Percentiles rank a stretch among this genome's conserved stretches.
These are phyloP conservation scores for Chrysoporthe deuterocubensis DNA, from an alignment of 2,329 filamentous ascomycete species.

Conservation along the genomic window DNA sequence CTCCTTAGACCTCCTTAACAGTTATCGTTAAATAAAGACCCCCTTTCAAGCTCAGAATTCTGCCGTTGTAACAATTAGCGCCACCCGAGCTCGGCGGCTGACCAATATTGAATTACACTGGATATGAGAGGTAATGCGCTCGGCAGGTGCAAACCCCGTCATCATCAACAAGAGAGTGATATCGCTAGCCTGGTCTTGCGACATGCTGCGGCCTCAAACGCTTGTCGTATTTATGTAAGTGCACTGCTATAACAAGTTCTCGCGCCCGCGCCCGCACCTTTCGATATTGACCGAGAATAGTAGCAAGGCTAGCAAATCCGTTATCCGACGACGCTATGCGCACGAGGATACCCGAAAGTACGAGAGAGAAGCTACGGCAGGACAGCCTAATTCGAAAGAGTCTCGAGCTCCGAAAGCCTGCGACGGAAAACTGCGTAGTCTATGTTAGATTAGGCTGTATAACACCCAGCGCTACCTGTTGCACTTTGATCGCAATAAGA, in stretches of 20 bases:
- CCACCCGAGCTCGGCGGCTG: neutral
- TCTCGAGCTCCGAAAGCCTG: neutral
- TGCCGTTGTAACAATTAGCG: too few species aligned
- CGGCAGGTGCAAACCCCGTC: too few species aligned
- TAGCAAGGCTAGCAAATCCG: neutral
- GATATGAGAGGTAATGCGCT: neutral
- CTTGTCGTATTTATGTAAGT: constrained; percentile 7
- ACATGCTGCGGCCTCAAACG: neutral
- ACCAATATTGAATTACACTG: constrained; percentile 17
- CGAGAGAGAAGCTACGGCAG: neutral
- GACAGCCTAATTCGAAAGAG: constrained; percentile 15
- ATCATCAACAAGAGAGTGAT: neutral
- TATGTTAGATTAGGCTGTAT: constrained; percentile 3
- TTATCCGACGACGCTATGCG: neutral
- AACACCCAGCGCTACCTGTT: neutral
- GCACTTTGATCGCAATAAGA: neutral
- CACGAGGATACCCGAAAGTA: neutral
- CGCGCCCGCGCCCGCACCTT: too few species aligned
- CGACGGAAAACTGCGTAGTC: neutral
- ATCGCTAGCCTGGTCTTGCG: neutral
- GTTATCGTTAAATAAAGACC: too few species aligned
- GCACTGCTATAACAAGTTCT: neutral
- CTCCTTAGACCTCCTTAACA: too few species aligned
- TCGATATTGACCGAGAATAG: neutral
- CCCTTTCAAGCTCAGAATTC: too few species aligned